Conservation (phyloP, 176 grass and related monocot genomes). For the Bolboschoenus planiculmis region DNA sequence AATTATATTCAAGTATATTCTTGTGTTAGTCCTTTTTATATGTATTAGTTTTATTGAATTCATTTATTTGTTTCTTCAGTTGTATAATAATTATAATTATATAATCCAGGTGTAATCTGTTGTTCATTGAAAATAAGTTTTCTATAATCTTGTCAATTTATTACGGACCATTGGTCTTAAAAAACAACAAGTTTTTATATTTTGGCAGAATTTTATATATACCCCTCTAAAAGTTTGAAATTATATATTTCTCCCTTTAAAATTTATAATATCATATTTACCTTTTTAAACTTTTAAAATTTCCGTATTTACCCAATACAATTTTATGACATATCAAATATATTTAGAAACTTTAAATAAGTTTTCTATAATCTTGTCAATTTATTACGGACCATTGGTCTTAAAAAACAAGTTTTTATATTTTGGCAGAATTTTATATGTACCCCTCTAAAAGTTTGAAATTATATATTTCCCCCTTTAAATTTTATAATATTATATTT, state of each 20-base stretch:
- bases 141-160: neutral
- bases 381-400: neutral
- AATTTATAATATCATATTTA: no score
- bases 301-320: no score
- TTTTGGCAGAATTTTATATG: no score
- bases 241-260: no score
- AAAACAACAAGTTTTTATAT: neutral
- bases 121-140: neutral
- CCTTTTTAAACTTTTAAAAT: no score
- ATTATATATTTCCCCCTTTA: no score
- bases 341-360: no score
- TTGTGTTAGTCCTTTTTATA: neutral
- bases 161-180: neutral
- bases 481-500: no score
- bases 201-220: no score
- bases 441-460: no score
- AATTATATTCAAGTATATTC: neutral
- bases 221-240: no score
- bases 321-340: no score
- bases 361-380: neutral
- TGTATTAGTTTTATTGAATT: conserved; percentile 26
- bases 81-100: conserved; percentile 7
- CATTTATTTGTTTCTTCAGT: conserved; percentile 4
- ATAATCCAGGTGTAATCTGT: neutral
- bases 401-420: neutral